phyloP scores from a whole-genome alignment of 352 stramenopile species.

The Aphanomyces stellatus region DNA sequence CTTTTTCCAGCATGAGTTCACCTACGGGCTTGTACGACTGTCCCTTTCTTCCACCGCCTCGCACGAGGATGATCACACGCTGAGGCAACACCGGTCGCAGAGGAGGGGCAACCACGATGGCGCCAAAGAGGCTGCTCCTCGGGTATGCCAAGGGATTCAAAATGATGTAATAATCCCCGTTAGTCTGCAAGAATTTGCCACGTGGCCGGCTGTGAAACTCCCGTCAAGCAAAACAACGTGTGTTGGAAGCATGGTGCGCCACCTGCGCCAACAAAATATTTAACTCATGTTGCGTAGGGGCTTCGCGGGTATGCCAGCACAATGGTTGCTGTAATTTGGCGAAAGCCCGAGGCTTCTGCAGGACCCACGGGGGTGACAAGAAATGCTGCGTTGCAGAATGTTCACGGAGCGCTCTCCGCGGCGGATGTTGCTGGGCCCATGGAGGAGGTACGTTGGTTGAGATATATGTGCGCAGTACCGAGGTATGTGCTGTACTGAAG shows the following conservation, averaged over 20 bases:
- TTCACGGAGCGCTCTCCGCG: constrained; percentile 58
- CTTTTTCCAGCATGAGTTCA: too few relatives aligned
- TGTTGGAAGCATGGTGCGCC: constrained; percentile 2
- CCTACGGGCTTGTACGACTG: too few relatives aligned
- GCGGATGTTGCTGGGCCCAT: constrained; percentile 70
- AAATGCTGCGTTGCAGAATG: constrained; percentile 51
- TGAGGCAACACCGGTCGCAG: too few relatives aligned
- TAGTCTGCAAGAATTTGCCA: too few relatives aligned
- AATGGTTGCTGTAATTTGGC: constrained; percentile 50
- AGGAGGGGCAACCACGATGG: too few relatives aligned
- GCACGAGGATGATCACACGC: too few relatives aligned
- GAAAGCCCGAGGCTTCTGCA: constrained; percentile 71
- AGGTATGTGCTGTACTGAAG: constrained; percentile 14
- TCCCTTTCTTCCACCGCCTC: too few relatives aligned
- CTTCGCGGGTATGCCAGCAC: constrained; percentile 64
- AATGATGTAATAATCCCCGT: too few relatives aligned
- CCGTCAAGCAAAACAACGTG: not conserved
- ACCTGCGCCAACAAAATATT: too few relatives aligned
- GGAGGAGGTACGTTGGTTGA: constrained; percentile 52
- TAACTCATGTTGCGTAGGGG: too few relatives aligned
- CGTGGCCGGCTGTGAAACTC: not conserved
- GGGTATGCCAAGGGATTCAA: too few relatives aligned
- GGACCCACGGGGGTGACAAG: constrained; percentile 65
- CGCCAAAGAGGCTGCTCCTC: too few relatives aligned
- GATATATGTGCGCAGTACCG: not conserved